Conservation (phyloP, 306 rosid species). For the Hylodesmum podocarpum region DNA sequence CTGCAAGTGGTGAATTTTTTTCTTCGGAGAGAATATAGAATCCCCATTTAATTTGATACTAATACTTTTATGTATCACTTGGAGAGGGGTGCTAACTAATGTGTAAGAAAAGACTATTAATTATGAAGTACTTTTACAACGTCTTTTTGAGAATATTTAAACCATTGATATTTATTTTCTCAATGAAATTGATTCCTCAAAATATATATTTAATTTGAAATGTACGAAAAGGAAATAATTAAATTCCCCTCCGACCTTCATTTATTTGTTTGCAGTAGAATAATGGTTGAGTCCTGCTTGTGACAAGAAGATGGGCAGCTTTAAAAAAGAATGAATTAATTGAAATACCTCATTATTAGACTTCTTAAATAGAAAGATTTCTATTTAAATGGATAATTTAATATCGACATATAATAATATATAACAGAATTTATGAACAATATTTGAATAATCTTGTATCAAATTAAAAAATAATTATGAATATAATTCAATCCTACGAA, state of each 20-base stretch:
- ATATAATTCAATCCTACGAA: no score
- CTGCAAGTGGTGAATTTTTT: constrained; percentile 17
- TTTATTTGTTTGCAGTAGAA: background rate
- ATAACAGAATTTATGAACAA: no score
- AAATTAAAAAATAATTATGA: no score
- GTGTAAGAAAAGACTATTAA: constrained; percentile 17
- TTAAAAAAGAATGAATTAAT: background rate
- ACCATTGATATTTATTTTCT: background rate
- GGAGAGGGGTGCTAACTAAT: constrained; percentile 16
- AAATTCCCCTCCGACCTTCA: background rate
- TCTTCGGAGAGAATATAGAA: background rate
- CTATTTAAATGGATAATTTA: no score
- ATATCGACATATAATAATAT: no score
- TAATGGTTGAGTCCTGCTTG: background rate
- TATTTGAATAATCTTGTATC: no score
- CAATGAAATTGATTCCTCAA: background rate
- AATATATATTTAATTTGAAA: background rate
- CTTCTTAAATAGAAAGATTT: no score
- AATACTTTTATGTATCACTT: background rate
- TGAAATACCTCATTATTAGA: no score
- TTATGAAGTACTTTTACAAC: constrained; percentile 24
- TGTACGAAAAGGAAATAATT: background rate
- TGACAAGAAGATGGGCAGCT: background rate
- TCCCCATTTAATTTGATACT: background rate
- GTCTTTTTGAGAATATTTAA: constrained; percentile 1